These are phyloP conservation scores for Gnaphalium uliginosum DNA, from an alignment of 129 eudicot species.

Conservation along the genomic window DNA sequence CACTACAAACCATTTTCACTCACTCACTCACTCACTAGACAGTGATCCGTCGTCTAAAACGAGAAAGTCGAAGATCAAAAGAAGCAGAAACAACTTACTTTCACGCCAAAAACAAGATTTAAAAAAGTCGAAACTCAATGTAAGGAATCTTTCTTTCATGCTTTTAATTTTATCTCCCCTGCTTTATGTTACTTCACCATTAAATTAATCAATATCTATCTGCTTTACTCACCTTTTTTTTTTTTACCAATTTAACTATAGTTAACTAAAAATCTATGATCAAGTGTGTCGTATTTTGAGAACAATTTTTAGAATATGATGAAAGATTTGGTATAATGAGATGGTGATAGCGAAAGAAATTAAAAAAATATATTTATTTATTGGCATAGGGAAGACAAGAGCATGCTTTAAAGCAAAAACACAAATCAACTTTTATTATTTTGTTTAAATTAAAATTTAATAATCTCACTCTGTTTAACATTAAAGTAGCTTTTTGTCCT, in stretches of 20 bases:
- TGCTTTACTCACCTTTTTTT: constrained; percentile 5
- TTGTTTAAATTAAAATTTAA: constrained; percentile 3
- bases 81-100: constrained; percentile 27
- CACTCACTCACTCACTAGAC: constrained; percentile 6
- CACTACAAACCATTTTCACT: neutral
- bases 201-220: constrained; percentile 4
- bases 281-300: neutral
- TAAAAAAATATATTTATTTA: neutral
- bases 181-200: constrained; percentile 27
- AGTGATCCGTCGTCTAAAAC: constrained; percentile 23
- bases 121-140: constrained; percentile 35
- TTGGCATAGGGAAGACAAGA: constrained; percentile 32
- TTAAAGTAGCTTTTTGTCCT: constrained; percentile 49
- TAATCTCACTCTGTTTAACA: constrained; percentile 28
- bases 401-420: constrained; percentile 49
- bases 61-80: constrained; percentile 41
- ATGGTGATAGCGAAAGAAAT: constrained; percentile 18
- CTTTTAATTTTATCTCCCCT: constrained; percentile 21
- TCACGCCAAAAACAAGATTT: constrained; percentile 21
- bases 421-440: constrained; percentile 27
- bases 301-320: neutral
- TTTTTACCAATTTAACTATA: too few relatives aligned
- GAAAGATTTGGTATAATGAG: constrained; percentile 21
- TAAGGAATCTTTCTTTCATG: constrained; percentile 44
- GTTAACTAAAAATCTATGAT: too few relatives aligned